Conservation (phyloP, 305 asterid genomes). For the Petunia hybrid region DNA sequence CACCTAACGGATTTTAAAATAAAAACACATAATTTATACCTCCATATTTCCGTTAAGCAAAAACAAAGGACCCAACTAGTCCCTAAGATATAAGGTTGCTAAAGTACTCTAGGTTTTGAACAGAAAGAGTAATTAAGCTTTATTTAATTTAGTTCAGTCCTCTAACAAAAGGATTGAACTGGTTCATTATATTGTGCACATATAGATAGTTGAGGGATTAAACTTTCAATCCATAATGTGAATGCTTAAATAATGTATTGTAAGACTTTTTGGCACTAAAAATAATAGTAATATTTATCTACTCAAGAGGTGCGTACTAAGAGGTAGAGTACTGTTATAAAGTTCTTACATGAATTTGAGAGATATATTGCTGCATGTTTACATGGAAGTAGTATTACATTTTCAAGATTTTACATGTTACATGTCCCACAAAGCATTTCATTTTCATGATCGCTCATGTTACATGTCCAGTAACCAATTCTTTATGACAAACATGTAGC, state of each 20-base stretch:
- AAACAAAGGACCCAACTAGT: too few species aligned
- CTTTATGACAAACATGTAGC: background rate
- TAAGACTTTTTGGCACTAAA: background rate
- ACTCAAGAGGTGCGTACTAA: background rate
- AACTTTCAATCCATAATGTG: background rate
- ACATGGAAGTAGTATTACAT: background rate
- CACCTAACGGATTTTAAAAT: too few species aligned
- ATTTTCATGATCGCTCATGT: background rate
- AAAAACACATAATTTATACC: too few species aligned
- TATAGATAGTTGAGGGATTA: too few species aligned
- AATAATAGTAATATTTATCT: too few species aligned
- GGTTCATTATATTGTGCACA: too few species aligned
- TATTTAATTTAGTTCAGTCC: too few species aligned
- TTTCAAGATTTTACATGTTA: background rate
- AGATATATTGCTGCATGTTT: background rate
- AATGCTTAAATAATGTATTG: background rate
- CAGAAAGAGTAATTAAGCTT: too few species aligned
- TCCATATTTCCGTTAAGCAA: too few species aligned
- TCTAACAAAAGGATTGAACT: too few species aligned
- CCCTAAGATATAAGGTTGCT: too few species aligned
- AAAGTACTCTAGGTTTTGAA: too few species aligned
- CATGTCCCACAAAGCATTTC: background rate
- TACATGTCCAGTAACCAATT: background rate
- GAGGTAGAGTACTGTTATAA: background rate
- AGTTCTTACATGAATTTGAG: background rate